Evolutionary conservation across 768 basidiomycete species (phyloP).

Genomic region (Sistotremastrum suecicum): DNA sequence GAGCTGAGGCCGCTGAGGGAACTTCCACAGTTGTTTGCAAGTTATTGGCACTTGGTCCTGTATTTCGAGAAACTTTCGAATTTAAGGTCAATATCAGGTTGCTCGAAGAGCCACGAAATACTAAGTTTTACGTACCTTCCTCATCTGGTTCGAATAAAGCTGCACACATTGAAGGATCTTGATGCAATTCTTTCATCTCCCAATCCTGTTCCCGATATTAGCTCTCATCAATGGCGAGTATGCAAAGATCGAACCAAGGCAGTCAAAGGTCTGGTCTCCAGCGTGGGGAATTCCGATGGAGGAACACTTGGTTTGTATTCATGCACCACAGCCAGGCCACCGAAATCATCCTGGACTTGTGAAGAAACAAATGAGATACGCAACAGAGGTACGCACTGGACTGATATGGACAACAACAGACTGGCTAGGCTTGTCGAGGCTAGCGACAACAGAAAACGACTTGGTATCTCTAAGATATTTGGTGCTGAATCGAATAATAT

Average conservation of each 20-base stretch:
- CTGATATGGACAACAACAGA: conserved; percentile 41
- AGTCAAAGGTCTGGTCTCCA: conserved; percentile 56
- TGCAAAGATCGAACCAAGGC: conserved; percentile 26
- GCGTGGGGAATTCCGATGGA: conserved; percentile 45
- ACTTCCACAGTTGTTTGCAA: neutral
- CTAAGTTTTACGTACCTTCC: too few relatives aligned
- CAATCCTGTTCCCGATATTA: conserved; percentile 30
- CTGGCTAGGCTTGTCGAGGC: conserved; percentile 68
- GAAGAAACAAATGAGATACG: neutral
- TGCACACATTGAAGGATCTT: too few relatives aligned
- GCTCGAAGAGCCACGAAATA: too few relatives aligned
- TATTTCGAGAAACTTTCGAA: too few relatives aligned
- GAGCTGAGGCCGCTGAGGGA: neutral
- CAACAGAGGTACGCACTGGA: conserved; percentile 30
- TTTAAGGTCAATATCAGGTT: too few relatives aligned
- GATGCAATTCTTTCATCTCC: neutral
- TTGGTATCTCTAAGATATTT: conserved; percentile 46
- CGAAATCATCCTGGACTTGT: conserved; percentile 48
- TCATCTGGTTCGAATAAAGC: too few relatives aligned
- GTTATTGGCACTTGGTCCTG: neutral
- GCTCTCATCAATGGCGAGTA: too few relatives aligned
- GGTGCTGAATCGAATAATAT: conserved; percentile 31
- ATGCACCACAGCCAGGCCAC: conserved; percentile 42
- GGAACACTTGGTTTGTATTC: conserved; percentile 45
- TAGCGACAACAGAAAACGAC: conserved; percentile 42